A percentile compares a stretch with the other conserved stretches of the same genome.
Evolutionary conservation across 2,329 filamentous ascomycete species (phyloP).

Genomic region (Cercospora sojina): DNA sequence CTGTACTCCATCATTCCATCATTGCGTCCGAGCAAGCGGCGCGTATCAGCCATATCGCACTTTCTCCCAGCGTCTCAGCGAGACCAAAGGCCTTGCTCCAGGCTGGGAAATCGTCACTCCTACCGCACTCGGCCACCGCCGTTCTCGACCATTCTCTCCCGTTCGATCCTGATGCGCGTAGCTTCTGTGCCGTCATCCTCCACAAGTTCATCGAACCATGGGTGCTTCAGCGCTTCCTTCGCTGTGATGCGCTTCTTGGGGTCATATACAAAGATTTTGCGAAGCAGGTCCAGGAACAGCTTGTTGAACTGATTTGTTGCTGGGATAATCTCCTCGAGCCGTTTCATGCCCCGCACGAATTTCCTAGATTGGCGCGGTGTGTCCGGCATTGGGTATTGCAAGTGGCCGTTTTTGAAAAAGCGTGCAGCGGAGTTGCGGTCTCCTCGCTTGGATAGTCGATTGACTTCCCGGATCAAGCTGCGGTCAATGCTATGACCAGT

Average conservation of each 20-base stretch:
- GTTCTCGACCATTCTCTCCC: slow-evolving; percentile 30
- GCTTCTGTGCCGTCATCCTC: slow-evolving; percentile 67
- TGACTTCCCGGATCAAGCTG: slow-evolving; percentile 37
- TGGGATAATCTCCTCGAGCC: slow-evolving; percentile 60
- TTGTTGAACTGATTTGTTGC: slow-evolving; percentile 58
- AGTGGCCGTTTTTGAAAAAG: slow-evolving; percentile 46
- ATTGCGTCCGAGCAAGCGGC: neutral
- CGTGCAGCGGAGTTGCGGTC: slow-evolving; percentile 33
- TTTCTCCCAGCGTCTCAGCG: neutral
- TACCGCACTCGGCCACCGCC: slow-evolving; percentile 18
- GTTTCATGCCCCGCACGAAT: slow-evolving; percentile 69
- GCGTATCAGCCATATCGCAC: neutral
- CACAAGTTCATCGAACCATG: slow-evolving; percentile 64
- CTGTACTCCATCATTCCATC: slow-evolving; percentile 12
- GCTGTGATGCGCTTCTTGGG: slow-evolving; percentile 64
- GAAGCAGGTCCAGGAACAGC: slow-evolving; percentile 62
- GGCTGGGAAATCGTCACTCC: neutral
- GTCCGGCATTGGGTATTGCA: slow-evolving; percentile 64
- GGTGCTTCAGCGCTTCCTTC: slow-evolving; percentile 63
- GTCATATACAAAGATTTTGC: slow-evolving; percentile 65
- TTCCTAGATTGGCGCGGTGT: slow-evolving; percentile 64
- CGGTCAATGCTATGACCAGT: slow-evolving; percentile 36
- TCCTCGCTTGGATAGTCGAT: slow-evolving; percentile 30
- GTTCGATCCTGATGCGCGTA: slow-evolving; percentile 50
- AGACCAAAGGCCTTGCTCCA: neutral